Evolutionary conservation across 805 yeast genomes (phyloP), one percentile per base, ranked within the genome.

Genomic region (Zygosaccharomyces kombuchaensis): DNA sequence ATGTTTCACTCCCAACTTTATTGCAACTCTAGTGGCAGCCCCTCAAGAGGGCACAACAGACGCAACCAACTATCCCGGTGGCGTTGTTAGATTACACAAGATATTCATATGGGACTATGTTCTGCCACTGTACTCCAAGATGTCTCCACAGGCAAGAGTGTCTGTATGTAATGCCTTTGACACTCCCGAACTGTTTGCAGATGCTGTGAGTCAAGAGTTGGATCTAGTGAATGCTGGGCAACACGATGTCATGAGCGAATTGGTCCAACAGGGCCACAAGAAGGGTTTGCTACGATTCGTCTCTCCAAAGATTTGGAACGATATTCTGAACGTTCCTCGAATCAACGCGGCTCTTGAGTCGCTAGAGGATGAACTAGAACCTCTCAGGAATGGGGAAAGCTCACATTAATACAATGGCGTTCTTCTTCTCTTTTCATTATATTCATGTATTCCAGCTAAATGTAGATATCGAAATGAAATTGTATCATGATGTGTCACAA

Each of bases 91-190:
- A 17, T 22, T 39, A 35, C 45, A 39, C 22, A 40, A 41, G 14
- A 43, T 29, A 12, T 45, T 48, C 34, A 14, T 51, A 14, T 34
- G 30, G 34, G 39, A 34, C 9, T 43, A 26, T 16, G 34, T 48
- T 13, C 23, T 53, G 2, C 50, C 52, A 9, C 29, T 21, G 16
- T 53, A 50, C 22, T 23, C 43, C 4, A 23, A 39, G 37, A 23
- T 53, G 36, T 34, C 53, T 2, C 13, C 13, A 4, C 38, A 36
- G 8, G 47, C 47, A 21, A 50, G 43, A 25, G 22, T 32, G 9
- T 21, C 34, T 9, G 36, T 47, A 6, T n/a, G 45, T 8, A 12
- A 26, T 8, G 34, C 23, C 23, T 36, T 46, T 12, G 51, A 47
- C 22, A 32, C 44, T 10, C 38, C 40, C n/a, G 45, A 35, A 2